Evolutionary conservation across 192 early-diverging fungal species (phyloP).

Genomic region (Lunasporangiospora selenospora): DNA sequence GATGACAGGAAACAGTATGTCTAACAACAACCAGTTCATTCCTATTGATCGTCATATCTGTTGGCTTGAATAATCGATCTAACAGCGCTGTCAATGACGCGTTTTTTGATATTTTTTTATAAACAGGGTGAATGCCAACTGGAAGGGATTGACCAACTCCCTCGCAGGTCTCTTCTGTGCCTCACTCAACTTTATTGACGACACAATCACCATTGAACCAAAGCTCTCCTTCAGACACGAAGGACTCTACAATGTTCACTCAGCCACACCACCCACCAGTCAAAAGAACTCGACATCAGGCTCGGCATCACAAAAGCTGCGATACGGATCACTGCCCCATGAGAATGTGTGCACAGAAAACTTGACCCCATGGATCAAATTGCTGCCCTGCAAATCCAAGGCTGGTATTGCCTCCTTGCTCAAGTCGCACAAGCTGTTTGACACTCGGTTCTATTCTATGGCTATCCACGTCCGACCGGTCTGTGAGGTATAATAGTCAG

Average conservation of each 20-base stretch:
- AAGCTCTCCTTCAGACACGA: conserved; percentile 61
- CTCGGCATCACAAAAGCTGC: conserved; percentile 40
- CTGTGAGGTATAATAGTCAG: conserved; percentile 50
- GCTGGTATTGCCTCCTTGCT: conserved; percentile 88
- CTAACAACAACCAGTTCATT: neutral
- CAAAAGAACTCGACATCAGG: neutral
- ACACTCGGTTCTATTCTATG: conserved; percentile 93
- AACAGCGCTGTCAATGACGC: too few relatives aligned
- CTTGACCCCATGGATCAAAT: conserved; percentile 96
- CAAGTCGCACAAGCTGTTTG: conserved; percentile 92
- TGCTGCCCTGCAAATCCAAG: conserved; percentile 93
- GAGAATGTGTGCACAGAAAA: conserved; percentile 99
- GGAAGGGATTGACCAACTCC: conserved; percentile 90
- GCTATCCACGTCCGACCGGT: conserved; percentile 67
- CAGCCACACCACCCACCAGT: neutral
- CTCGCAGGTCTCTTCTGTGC: conserved; percentile 96
- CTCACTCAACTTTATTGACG: conserved; percentile 93
- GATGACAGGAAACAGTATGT: conserved; percentile 55
- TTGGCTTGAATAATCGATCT: too few relatives aligned
- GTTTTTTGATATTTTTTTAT: too few relatives aligned
- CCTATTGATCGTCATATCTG: neutral
- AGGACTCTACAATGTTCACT: conserved; percentile 45
- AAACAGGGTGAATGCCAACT: conserved; percentile 76
- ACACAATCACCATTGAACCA: conserved; percentile 71
- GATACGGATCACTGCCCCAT: conserved; percentile 85